A percentile compares a stretch with the other conserved stretches of the same genome.
These are phyloP conservation scores for Jaapia argillacea DNA, from an alignment of 768 basidiomycete species.

Conservation along the genomic window DNA sequence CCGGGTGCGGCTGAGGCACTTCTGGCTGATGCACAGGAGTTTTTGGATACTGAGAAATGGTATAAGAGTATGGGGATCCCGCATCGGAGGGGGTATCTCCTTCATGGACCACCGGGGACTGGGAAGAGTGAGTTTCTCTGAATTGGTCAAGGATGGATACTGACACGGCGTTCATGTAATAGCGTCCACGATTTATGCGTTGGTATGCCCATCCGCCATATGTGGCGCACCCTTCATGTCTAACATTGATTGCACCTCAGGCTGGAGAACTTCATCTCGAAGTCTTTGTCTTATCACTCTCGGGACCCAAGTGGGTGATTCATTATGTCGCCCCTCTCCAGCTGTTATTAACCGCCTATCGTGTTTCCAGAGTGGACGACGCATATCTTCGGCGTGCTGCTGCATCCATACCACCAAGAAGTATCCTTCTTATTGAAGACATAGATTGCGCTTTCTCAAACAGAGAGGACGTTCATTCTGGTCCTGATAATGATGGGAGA, in stretches of 20 bases:
- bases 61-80: constrained; percentile 48
- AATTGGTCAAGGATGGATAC: too few species aligned
- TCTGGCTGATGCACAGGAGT: constrained; percentile 41
- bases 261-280: constrained; percentile 13
- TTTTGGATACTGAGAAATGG: constrained; percentile 45
- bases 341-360: not conserved
- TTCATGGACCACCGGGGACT: constrained; percentile 52
- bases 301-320: not conserved
- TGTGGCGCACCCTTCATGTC: not conserved
- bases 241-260: not conserved
- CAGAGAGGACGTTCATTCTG: constrained; percentile 16
- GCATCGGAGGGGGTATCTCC: constrained; percentile 43
- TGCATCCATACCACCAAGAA: constrained; percentile 10
- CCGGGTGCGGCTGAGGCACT: constrained; percentile 36
- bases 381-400: constrained; percentile 2
- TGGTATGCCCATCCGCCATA: constrained; percentile 6
- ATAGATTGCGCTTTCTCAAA: constrained; percentile 18
- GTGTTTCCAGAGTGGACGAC: constrained; percentile 3
- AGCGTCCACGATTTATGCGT: constrained; percentile 10
- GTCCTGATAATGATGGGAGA: constrained; percentile 10
- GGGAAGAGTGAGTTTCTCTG: constrained; percentile 38
- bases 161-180: too few species aligned
- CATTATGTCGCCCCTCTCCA: not conserved
- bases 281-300: constrained; percentile 14
- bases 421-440: constrained; percentile 19